Evolutionary conservation across 495 filamentous ascomycete genomes (phyloP), one percentile per base, ranked within the genome.

Genomic region (Massariosphaeria phaeospora): DNA sequence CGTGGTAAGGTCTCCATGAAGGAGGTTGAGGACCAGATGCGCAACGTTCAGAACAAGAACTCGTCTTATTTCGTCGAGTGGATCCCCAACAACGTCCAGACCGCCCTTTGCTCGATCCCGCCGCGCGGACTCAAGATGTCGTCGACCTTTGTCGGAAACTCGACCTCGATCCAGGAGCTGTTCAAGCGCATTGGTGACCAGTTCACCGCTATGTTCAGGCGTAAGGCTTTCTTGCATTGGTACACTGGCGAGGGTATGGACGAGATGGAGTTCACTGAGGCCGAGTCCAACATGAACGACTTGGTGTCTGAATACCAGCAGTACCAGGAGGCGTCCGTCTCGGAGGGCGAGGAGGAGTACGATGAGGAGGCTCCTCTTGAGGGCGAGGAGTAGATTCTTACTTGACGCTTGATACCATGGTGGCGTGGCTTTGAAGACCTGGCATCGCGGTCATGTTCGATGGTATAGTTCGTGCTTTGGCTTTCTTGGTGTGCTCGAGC

Each of bases 211-310:
- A 99, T 99, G 93, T 99, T 97, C 85, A 80, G 93, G 76, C 89
- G 93, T 73, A 99, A 97, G 85, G 93, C 93, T 84, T 99, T 99
- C 91, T 88, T 99, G 86, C 93, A 97, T 84, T 99, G 93, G 93
- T 99, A 99, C 76, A 99, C 93, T 83, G 90, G 91, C 70, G 93
- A 99, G 84, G 93, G 93, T 79, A 99, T 99, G 93, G 93, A 99
- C 78, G 93, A 99, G 86, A 97, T 97, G 93, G 93, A 99, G 80
- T 99, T 99, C 78, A 97, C 93, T 71, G 94, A 97, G 82, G 93
- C 93, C 66, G 93, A 99, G 86, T 91, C 86, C 79, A 99, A 99
- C 80, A 99, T 99, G 93, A 99, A 97, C 80, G 93, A 99, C 75
- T 78, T 99, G 73, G 93, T 99, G 59, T 96, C 91, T 54, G 93